Evolutionary conservation across 2,329 filamentous ascomycete species (phyloP).

Genomic region (Fusarium staphyleae): DNA sequence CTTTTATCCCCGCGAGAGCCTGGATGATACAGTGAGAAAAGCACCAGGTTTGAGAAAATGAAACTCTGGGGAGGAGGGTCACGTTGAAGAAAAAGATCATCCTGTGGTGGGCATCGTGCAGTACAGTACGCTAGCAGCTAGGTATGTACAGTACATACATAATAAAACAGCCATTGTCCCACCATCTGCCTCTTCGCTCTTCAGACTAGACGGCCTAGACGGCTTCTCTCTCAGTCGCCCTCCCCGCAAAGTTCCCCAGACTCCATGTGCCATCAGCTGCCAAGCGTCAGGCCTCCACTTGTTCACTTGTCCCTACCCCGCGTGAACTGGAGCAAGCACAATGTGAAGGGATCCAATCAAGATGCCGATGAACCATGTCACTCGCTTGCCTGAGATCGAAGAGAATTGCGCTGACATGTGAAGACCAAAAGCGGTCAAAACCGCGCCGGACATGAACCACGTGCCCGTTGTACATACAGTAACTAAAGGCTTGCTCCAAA

Average conservation of each 20-base stretch:
- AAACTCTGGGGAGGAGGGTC: conserved; percentile 9
- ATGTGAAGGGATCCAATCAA: conserved; percentile 26
- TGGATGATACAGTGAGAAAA: background rate
- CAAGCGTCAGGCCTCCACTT: conserved; percentile 21
- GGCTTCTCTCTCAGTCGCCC: background rate
- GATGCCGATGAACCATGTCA: background rate
- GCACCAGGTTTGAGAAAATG: conserved; percentile 3
- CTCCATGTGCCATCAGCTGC: conserved; percentile 30
- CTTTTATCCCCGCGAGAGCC: too few species aligned
- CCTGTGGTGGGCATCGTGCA: conserved; percentile 6
- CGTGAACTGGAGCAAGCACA: conserved; percentile 1
- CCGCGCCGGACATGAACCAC: conserved; percentile 28
- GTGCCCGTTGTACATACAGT: conserved; percentile 25
- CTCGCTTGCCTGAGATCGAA: background rate
- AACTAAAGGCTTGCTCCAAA: conserved; percentile 1
- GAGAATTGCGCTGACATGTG: conserved; percentile 22
- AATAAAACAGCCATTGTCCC: too few species aligned
- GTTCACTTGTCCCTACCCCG: background rate
- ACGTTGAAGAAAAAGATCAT: conserved; percentile 10
- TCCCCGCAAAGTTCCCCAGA: conserved; percentile 37
- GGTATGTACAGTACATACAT: too few species aligned
- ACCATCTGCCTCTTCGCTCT: too few species aligned
- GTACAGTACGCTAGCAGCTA: too few species aligned
- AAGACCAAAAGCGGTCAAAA: conserved; percentile 11
- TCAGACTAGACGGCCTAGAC: too few species aligned